A percentile compares a stretch with the other conserved stretches of the same genome.
These are phyloP conservation scores for Trematosphaeria pertusa DNA, from an alignment of 2,329 filamentous ascomycete species.

Conservation along the genomic window DNA sequence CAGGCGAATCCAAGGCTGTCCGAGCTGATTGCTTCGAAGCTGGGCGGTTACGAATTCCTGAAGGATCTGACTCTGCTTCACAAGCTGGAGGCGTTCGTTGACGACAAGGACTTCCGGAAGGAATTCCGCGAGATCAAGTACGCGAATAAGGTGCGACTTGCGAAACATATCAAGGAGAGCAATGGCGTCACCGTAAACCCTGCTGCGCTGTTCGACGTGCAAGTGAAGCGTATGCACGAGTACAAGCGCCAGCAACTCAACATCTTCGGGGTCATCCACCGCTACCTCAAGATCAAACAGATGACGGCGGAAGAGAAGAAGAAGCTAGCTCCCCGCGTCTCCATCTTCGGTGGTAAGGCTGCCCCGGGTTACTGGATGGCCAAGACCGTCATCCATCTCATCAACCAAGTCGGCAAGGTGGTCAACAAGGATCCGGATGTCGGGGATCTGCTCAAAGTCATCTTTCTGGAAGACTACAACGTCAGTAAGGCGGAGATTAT, in stretches of 20 bases:
- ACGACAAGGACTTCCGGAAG: slow-evolving; percentile 89
- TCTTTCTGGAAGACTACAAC: slow-evolving; percentile 98
- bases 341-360: slow-evolving; percentile 97
- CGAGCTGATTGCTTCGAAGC: slow-evolving; percentile 88
- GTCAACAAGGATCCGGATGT: slow-evolving; percentile 93
- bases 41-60: slow-evolving; percentile 82
- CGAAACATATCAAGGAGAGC: slow-evolving; percentile 86
- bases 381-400: slow-evolving; percentile 96
- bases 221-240: slow-evolving; percentile 98
- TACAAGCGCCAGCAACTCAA: slow-evolving; percentile 99
- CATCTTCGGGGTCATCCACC: slow-evolving; percentile 96
- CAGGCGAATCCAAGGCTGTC: slow-evolving; percentile 95
- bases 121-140: slow-evolving; percentile 98
- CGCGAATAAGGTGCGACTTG: slow-evolving; percentile 91
- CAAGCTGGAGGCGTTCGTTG: slow-evolving; percentile 80
- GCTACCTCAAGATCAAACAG: slow-evolving; percentile 87
- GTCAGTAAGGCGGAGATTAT: slow-evolving; percentile 99
- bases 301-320: slow-evolving; percentile 84
- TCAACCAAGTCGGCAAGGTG: slow-evolving; percentile 88
- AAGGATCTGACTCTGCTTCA: slow-evolving; percentile 88
- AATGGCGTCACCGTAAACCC: slow-evolving; percentile 86
- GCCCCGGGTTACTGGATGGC: slow-evolving; percentile 99
- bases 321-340: slow-evolving; percentile 86
- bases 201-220: slow-evolving; percentile 88
- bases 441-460: slow-evolving; percentile 92